A percentile compares a stretch with the other conserved stretches of the same genome.
Evolutionary conservation across 2,329 filamentous ascomycete species (phyloP).

Genomic region (Ophiostoma sp.): DNA sequence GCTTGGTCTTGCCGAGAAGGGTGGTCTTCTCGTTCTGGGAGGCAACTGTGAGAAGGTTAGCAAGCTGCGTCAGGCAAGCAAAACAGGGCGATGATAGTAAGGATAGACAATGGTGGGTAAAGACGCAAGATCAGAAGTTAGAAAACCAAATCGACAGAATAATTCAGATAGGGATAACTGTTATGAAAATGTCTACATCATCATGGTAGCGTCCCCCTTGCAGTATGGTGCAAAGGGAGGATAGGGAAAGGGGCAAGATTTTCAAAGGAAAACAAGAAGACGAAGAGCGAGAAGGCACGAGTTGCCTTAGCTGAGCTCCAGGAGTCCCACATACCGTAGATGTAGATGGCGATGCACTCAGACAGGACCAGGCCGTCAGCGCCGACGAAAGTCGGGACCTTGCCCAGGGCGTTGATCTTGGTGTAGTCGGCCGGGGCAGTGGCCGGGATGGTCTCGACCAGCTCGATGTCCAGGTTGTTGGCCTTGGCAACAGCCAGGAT

Average conservation of each 20-base stretch:
- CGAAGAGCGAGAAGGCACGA: conserved; percentile 18
- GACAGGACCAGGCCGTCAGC: conserved; percentile 83
- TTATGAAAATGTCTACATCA: conserved; percentile 68
- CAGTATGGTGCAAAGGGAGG: conserved; percentile 2
- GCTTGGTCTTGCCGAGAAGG: conserved; percentile 98
- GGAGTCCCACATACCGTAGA: conserved; percentile 74
- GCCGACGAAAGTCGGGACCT: conserved; percentile 89
- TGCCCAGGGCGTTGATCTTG: conserved; percentile 80
- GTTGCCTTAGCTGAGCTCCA: background rate
- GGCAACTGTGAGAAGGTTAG: conserved; percentile 59
- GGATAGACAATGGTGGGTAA: conserved; percentile 29
- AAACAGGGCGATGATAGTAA: conserved; percentile 32
- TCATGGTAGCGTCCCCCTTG: conserved; percentile 41
- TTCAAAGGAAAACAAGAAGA: conserved; percentile 6
- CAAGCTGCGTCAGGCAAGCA: conserved; percentile 17
- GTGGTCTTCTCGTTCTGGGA: conserved; percentile 99
- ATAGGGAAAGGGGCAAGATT: background rate
- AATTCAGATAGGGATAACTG: conserved; percentile 99
- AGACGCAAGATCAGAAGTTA: conserved; percentile 69
- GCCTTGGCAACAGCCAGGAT: conserved; percentile 94
- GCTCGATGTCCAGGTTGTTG: conserved; percentile 88
- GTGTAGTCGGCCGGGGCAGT: conserved; percentile 70
- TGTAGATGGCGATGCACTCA: conserved; percentile 89
- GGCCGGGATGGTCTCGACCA: conserved; percentile 63
- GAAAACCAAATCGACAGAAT: conserved; percentile 71